Evolutionary conservation across 257 asterid genomes (phyloP).

Genomic region (Penstemon eatonii): DNA sequence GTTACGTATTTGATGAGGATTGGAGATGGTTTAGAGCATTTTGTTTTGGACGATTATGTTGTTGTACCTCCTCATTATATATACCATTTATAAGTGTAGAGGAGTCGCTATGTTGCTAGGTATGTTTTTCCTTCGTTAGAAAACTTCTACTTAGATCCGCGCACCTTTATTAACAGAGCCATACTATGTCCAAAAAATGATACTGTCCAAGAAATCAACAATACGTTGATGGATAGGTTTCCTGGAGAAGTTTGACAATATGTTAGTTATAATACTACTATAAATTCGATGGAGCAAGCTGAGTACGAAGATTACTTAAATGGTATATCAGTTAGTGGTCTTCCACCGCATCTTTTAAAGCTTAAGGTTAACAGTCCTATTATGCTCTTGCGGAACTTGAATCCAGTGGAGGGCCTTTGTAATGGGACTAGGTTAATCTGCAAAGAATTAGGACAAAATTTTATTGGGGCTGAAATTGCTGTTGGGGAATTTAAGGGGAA

Average conservation of each 20-base stretch:
- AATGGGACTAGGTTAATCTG: not conserved
- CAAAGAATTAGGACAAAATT: not conserved
- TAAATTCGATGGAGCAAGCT: not conserved
- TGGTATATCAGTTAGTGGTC: not conserved
- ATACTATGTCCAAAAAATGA: no score
- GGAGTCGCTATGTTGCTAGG: no score
- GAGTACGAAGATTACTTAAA: not conserved
- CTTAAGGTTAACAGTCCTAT: not conserved
- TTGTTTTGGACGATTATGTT: no score
- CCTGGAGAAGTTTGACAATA: not conserved
- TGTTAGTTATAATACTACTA: not conserved
- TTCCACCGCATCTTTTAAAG: not conserved
- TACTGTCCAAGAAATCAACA: no score
- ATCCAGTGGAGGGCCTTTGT: not conserved
- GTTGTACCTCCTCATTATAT: no score
- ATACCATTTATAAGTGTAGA: no score
- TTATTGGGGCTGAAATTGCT: not conserved
- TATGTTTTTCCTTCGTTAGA: no score
- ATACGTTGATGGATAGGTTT: not conserved
- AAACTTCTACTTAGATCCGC: no score
- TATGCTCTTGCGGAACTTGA: not conserved
- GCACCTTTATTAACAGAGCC: no score
- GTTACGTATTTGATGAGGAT: no score
- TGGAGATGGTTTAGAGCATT: no score
- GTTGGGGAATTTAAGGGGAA: not conserved